Base-by-base conservation (phyloP, 805 yeast species). In the Komagataella pastoris region DNA sequence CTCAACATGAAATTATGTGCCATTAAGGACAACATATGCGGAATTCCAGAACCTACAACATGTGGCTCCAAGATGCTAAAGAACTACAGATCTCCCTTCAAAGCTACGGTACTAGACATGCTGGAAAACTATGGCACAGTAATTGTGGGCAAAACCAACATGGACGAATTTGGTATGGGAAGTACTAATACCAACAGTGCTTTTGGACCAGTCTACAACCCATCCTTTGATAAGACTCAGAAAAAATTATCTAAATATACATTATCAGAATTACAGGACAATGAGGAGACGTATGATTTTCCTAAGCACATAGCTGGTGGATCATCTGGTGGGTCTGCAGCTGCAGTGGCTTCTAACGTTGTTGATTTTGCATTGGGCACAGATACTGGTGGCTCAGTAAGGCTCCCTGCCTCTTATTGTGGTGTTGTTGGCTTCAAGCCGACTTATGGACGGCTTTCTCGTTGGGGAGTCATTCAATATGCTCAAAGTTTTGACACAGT, bases 131-230 rank as follows among this genome's bases (percentile, higher is more conserved):
- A 72, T 1, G 88, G 89, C 0, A 74, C 77, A 14, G 55, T 61
- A 0, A 61, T 81, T 5, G 69, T 82, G 1, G 99, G 97, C 0
- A 93, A 91, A 64, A 76, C 95, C 2, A 93, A 91, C 58, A 71
- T 93, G 78, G 99, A 93, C 67, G 97, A 93, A 67, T 93, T 93
- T 69, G 99, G 96, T 2, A 93, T 93, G 99, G 99, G 99, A 8
- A 81, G 87, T 10, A 74, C 81, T 1, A 83, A 80, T 12, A 68
- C 79, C 2, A 72, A 78, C 57, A 75, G 85, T 0, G 57, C 59
- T 50, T 78, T 66, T 59, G 90, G 89, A 0, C 72, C 84, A 1
- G 74, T 83, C 0, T 52, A 68, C 3, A 85, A 86, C 58, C 82
- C 83, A 10, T 47, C 61, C 21, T 71, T 63, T 54, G 40, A 30